These are phyloP conservation scores for Solanum commersonii DNA, from an alignment of 257 asterid genomes.

Conservation along the genomic window DNA sequence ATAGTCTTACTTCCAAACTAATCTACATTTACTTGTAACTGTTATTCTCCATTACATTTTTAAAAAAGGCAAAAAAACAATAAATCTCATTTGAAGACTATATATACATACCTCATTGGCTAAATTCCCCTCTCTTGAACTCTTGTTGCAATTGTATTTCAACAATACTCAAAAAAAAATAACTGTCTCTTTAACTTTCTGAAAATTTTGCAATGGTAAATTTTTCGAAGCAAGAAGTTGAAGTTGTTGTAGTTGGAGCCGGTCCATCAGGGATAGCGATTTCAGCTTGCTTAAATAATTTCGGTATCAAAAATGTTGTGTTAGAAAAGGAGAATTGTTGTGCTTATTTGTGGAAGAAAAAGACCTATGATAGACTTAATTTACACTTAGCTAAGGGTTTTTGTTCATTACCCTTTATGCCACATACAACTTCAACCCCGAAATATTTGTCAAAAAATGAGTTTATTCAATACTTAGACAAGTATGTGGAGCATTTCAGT, in stretches of 20 bases:
- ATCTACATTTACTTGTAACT: neutral
- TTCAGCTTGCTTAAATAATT: constrained; percentile 35
- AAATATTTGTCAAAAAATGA: constrained; percentile 24
- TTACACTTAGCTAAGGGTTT: constrained; percentile 48
- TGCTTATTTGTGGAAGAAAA: constrained; percentile 47
- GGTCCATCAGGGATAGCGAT: constrained; percentile 63
- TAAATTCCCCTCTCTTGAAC: neutral
- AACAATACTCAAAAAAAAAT: neutral
- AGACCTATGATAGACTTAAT: constrained; percentile 39
- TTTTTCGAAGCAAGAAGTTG: constrained; percentile 3
- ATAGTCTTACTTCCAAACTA: neutral
- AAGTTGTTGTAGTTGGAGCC: constrained; percentile 37
- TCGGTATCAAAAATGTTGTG: constrained; percentile 31
- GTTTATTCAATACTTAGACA: constrained; percentile 37
- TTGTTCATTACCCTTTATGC: constrained; percentile 42
- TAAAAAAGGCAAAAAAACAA: neutral
- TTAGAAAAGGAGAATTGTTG: constrained; percentile 48
- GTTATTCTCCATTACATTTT: neutral
- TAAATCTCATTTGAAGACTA: neutral
- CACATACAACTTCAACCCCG: constrained; percentile 25
- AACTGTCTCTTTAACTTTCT: neutral
- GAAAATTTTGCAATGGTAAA: neutral
- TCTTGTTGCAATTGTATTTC: neutral
- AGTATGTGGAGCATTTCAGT: constrained; percentile 9
- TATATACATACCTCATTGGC: neutral